Evolutionary conservation across 2,329 filamentous ascomycete genomes (phyloP).

Genomic region (Hymenoscyphus scutula): DNA sequence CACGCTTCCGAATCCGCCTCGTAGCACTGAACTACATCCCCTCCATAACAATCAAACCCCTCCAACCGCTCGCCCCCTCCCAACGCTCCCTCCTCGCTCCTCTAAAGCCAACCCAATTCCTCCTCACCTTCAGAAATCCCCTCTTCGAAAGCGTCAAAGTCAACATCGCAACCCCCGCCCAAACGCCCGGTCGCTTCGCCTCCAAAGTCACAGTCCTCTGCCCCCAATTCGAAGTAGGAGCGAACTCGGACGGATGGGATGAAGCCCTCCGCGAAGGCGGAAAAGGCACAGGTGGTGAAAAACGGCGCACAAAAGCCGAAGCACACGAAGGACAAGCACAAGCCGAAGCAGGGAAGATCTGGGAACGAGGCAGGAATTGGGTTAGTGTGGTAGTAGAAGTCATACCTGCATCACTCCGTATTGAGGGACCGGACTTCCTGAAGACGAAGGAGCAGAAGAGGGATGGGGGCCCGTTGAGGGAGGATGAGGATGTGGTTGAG

Average conservation of each 20-base stretch:
- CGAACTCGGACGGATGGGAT: constrained; percentile 92
- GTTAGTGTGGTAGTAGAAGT: constrained; percentile 92
- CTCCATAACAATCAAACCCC: constrained; percentile 68
- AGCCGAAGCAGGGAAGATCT: constrained; percentile 91
- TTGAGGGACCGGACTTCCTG: constrained; percentile 25
- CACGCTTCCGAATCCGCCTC: constrained; percentile 87
- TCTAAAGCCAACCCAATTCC: constrained; percentile 66
- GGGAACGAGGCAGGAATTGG: constrained; percentile 91
- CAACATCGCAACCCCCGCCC: constrained; percentile 78
- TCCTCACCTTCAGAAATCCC: constrained; percentile 89
- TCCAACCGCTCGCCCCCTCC: constrained; percentile 41
- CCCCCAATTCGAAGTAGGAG: constrained; percentile 89
- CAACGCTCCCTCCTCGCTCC: constrained; percentile 35
- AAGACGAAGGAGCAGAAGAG: constrained; percentile 37
- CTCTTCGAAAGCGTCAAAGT: constrained; percentile 89
- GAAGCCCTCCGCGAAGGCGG: constrained; percentile 63
- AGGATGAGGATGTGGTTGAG: constrained; percentile 68
- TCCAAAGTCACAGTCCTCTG: constrained; percentile 89
- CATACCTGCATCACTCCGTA: constrained; percentile 52
- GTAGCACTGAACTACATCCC: constrained; percentile 89
- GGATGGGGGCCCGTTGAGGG: constrained; percentile 49
- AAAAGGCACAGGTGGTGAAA: constrained; percentile 43
- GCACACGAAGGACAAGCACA: constrained; percentile 45
- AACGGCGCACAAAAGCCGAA: constrained; percentile 36
- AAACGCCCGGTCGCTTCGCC: constrained; percentile 72